These are phyloP conservation scores for Corylus americana DNA, from an alignment of 306 rosid species.

Conservation along the genomic window DNA sequence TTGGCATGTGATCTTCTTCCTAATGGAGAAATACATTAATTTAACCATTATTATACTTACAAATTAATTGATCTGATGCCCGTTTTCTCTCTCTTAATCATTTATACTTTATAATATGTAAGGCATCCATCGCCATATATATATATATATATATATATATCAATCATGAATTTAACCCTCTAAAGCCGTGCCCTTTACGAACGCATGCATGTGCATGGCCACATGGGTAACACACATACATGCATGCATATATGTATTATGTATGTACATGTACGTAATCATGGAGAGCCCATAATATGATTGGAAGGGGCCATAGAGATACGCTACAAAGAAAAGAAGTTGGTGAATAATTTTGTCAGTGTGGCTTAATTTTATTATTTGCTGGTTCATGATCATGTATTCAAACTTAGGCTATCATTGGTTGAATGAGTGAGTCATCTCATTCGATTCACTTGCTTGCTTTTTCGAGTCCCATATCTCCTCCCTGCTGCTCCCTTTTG, in stretches of 20 bases:
- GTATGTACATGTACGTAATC: neutral
- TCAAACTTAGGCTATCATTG: neutral
- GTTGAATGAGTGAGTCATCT: slow-evolving; percentile 6
- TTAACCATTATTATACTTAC: neutral
- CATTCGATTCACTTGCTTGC: slow-evolving; percentile 32
- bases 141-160: no score
- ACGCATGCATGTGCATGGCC: no score
- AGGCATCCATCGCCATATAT: no score
- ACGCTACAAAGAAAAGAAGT: neutral
- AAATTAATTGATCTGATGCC: no score
- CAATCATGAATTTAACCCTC: no score
- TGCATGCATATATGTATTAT: no score
- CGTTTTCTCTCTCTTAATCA: no score
- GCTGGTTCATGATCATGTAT: neutral
- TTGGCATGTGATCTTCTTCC: slow-evolving; percentile 17
- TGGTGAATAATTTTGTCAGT: neutral
- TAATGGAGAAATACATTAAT: neutral
- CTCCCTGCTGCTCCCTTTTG: neutral
- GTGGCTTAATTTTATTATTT: neutral
- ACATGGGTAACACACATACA: no score
- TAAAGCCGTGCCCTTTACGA: no score
- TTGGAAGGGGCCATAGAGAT: slow-evolving; percentile 24
- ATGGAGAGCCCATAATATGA: slow-evolving; percentile 5
- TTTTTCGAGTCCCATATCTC: slow-evolving; percentile 22
- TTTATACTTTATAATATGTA: no score